Base-by-base conservation (phyloP, 495 filamentous ascomycete genomes). In the Barbatosphaeria neglecta region DNA sequence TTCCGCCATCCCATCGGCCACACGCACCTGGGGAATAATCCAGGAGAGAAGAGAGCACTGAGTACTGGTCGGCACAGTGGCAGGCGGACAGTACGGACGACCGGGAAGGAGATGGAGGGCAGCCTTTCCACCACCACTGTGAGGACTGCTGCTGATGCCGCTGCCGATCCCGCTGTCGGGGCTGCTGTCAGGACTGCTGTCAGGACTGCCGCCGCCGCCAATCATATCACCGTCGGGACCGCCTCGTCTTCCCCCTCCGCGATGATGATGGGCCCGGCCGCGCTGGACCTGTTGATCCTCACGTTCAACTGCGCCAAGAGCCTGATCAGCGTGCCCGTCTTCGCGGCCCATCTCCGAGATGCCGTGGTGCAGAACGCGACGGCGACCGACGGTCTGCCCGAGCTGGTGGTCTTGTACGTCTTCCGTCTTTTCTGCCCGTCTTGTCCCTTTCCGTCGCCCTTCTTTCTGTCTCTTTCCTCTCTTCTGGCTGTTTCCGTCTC, bases 241-340 rank as follows among this genome's bases (percentile, higher is more conserved):
- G n/a, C n/a, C n/a, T n/a, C 24, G 9, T 25, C 16, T 9, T 8
- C n/a, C 27, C 37, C 39, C 45, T 46, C 50, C 6, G 37, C 39
- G n/a, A 19, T 27, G 28, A 44, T 52, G 17, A 65, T 62, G 60
- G 49, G 50, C 37, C 54, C 54, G 17, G 60, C 64, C 19, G 58
- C 60, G 22, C 49, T 74, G 27, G 68, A 74, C 44, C 54, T 89
- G 42, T 87, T 92, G 58, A 72, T 93, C 35, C 64, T 94, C 27
- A 95, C 92, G 24, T 93, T 90, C 65, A 98, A 98, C 61, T 95
- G 89, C 55, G 92, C 77, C 15, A 76, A 81, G 41, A 73, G 72
- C 41, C 62, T 76, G 18, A 79, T 89, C 55, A 68, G 84, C 49
- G 64, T 75, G 22, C 66, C 76, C 17, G 64, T 71, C 45, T 88